These are phyloP conservation scores for Erythrophleum ivorense DNA, from an alignment of 331 rosid genomes.

Conservation along the genomic window DNA sequence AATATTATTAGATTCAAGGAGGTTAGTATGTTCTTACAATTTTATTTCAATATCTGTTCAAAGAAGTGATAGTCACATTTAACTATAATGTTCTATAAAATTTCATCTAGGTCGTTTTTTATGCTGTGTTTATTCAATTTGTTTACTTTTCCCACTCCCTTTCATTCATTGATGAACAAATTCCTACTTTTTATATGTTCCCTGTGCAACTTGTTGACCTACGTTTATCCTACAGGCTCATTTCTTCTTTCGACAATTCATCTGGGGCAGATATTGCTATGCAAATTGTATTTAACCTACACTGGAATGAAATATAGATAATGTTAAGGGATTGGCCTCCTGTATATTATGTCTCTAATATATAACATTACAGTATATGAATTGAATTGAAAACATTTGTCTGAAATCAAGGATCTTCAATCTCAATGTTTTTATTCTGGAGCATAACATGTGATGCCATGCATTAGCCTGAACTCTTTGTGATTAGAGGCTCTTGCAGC, in stretches of 20 bases:
- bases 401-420: slow-evolving; percentile 9
- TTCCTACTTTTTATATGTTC: too few species aligned
- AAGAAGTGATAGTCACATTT: slow-evolving; percentile 2
- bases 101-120: too few species aligned
- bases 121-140: too few species aligned
- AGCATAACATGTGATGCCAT: slow-evolving; percentile 6
- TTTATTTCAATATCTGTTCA: not conserved
- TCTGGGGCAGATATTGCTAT: slow-evolving; percentile 94
- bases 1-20: slow-evolving; percentile 90
- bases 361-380: too few species aligned
- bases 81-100: not conserved
- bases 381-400: too few species aligned
- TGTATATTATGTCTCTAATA: slow-evolving; percentile 45
- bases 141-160: too few species aligned
- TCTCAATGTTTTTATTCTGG: slow-evolving; percentile 21
- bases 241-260: slow-evolving; percentile 95
- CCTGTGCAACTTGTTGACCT: slow-evolving; percentile 22
- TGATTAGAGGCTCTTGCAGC: slow-evolving; percentile 64
- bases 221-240: slow-evolving; percentile 69
- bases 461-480: slow-evolving; percentile 25
- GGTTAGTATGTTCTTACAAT: slow-evolving; percentile 54
- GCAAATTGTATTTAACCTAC: slow-evolving; percentile 38
- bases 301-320: slow-evolving; percentile 22
- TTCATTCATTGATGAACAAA: too few species aligned
- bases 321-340: slow-evolving; percentile 18